Percentiles rank a stretch among this genome's conserved stretches.
Evolutionary conservation across 176 grass and related monocot genomes (phyloP).

Genomic region (Rhynchospora pubera): DNA sequence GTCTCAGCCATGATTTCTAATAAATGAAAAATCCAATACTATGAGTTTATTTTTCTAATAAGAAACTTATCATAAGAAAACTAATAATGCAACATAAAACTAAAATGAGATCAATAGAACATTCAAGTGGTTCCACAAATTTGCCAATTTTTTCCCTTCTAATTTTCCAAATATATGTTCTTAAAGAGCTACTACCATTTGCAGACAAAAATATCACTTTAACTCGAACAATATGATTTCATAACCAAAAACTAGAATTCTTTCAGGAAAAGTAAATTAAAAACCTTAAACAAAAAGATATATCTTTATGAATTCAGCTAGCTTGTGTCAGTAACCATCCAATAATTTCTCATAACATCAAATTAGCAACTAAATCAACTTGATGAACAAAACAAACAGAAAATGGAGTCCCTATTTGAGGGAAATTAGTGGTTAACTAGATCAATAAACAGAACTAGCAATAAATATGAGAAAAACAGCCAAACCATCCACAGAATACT

Average conservation of each 20-base stretch:
- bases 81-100: neutral
- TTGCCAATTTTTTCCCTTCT: neutral
- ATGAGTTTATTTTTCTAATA: neutral
- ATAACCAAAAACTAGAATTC: neutral
- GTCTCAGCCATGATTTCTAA: slow-evolving; percentile 55
- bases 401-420: neutral
- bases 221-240: neutral
- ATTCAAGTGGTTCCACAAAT: neutral
- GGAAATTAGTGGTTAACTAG: neutral
- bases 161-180: neutral
- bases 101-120: neutral
- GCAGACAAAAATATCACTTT: neutral
- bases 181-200: neutral
- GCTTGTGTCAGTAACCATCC: neutral
- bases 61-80: neutral
- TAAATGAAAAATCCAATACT: neutral
- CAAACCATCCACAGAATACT: no score
- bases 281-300: neutral
- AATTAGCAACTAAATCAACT: neutral
- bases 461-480: no score
- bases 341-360: neutral
- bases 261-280: neutral
- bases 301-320: neutral
- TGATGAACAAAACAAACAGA: neutral
- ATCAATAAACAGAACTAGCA: neutral